Percentiles rank a stretch among this genome's conserved stretches.
phyloP scores from a whole-genome alignment of 2,329 filamentous ascomycete species.

The Verticillium nonalfalfae region DNA sequence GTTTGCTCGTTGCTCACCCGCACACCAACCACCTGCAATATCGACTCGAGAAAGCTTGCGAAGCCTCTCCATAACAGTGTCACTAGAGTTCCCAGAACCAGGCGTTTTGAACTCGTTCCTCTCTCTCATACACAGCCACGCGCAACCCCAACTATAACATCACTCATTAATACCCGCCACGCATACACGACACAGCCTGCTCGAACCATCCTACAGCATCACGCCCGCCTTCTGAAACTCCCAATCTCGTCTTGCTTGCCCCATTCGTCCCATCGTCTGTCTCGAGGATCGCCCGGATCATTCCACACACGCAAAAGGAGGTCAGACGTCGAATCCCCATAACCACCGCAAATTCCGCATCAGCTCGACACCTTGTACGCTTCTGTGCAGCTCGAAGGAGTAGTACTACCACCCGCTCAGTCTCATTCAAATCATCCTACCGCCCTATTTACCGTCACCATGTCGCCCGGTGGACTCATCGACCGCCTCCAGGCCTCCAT shows the following conservation, averaged over 20 bases:
- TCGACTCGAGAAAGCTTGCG: not conserved
- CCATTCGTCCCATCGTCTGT: not conserved
- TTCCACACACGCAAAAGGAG: not conserved
- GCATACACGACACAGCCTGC: not conserved
- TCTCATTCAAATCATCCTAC: not conserved
- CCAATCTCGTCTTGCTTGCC: not conserved
- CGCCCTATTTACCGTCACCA: not conserved
- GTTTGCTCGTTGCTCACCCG: not conserved
- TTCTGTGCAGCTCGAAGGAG: not conserved
- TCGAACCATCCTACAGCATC: not conserved
- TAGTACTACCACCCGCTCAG: not conserved
- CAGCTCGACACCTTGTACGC: not conserved
- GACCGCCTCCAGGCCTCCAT: constrained; percentile 37
- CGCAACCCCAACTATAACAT: not conserved
- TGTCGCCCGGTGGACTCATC: constrained; percentile 36
- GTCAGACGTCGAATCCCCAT: not conserved
- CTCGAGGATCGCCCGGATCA: not conserved
- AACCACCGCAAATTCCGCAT: not conserved
- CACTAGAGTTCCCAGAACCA: not conserved
- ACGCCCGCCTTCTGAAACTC: not conserved
- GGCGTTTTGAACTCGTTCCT: constrained; percentile 3
- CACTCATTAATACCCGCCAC: not conserved
- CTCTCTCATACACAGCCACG: not conserved
- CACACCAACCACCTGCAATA: not conserved
- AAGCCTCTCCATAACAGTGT: not conserved